A percentile compares a stretch with the other conserved stretches of the same genome.
phyloP scores from a whole-genome alignment of 805 yeast species.

The Brettanomyces naardenensis region DNA sequence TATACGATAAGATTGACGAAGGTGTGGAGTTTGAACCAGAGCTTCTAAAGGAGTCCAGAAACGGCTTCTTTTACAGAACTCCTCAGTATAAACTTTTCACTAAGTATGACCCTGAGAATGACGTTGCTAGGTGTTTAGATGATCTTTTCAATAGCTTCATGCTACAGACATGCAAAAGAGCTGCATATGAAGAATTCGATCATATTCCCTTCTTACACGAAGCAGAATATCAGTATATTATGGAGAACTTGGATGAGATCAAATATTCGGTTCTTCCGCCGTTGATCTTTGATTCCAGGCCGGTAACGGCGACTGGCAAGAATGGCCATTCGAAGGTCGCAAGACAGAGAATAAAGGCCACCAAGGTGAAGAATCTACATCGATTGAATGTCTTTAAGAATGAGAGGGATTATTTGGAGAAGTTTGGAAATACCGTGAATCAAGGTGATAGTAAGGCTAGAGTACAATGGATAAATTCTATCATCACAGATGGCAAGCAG shows the following conservation, averaged over 20 bases:
- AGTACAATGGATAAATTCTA: slow-evolving; percentile 12
- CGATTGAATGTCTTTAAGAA: slow-evolving; percentile 11
- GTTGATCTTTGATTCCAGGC: slow-evolving; percentile 10
- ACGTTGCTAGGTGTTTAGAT: slow-evolving; percentile 9
- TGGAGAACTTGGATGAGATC: slow-evolving; percentile 8
- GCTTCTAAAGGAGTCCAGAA: slow-evolving; percentile 4
- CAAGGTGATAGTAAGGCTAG: slow-evolving; percentile 8
- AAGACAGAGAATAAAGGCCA: slow-evolving; percentile 5
- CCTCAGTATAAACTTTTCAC: slow-evolving; percentile 10
- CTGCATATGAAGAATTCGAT: slow-evolving; percentile 10
- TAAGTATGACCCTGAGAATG: slow-evolving; percentile 4
- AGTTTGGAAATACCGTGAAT: slow-evolving; percentile 14
- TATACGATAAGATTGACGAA: slow-evolving; percentile 6
- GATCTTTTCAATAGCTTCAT: slow-evolving; percentile 13
- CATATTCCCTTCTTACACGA: slow-evolving; percentile 16
- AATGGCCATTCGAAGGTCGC: slow-evolving; percentile 1
- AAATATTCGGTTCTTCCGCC: slow-evolving; percentile 11
- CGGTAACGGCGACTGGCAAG: slow-evolving; percentile 5
- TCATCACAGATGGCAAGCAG: slow-evolving; percentile 19
- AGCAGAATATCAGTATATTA: slow-evolving; percentile 18
- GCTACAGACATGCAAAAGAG: slow-evolving; percentile 12
- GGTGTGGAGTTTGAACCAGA: background rate
- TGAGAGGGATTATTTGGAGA: slow-evolving; percentile 12
- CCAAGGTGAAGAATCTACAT: slow-evolving; percentile 9
- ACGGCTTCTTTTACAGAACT: slow-evolving; percentile 12